Percentiles rank a stretch among this genome's conserved stretches.
These are phyloP conservation scores for Cyclospora cayetanensis DNA, from an alignment of 169 alveolate genomes.

Conservation along the genomic window DNA sequence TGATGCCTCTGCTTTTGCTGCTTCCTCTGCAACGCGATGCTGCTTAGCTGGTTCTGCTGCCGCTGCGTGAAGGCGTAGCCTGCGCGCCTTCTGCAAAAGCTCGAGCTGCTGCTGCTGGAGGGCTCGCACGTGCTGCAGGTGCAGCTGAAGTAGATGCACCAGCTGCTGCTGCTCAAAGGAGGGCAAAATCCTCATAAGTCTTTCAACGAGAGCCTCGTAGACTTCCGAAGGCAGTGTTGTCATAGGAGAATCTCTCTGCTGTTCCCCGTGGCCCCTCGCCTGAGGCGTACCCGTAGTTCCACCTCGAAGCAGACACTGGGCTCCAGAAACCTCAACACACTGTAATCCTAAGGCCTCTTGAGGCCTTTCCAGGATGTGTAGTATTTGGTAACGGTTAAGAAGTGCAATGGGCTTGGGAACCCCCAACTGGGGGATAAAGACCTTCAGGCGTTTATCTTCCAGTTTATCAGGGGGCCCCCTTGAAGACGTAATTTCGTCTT, in stretches of 20 bases:
- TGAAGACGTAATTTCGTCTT: not conserved
- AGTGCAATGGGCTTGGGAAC: slow-evolving; percentile 6
- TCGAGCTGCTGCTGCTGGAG: slow-evolving; percentile 38
- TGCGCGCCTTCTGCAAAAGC: not conserved
- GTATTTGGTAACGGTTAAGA: not conserved
- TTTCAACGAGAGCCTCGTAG: slow-evolving; percentile 7
- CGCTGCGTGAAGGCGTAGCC: not conserved
- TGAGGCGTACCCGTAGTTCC: not conserved
- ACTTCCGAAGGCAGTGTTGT: not conserved
- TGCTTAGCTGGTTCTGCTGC: not conserved
- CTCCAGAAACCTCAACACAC: not conserved
- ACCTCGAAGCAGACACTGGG: not conserved
- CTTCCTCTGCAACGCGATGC: not conserved
- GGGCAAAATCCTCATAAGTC: not conserved
- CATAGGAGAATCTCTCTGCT: not conserved
- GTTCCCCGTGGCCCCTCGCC: not conserved
- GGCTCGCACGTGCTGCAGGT: slow-evolving; percentile 8
- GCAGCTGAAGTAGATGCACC: slow-evolving; percentile 11
- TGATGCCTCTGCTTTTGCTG: slow-evolving; percentile 7
- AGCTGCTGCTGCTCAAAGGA: not conserved
- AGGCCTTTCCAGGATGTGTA: slow-evolving; percentile 1
- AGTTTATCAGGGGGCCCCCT: slow-evolving; percentile 4
- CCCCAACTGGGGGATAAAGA: not conserved
- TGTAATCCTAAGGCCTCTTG: not conserved
- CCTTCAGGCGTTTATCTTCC: slow-evolving; percentile 9